These are phyloP conservation scores for Orbilia blumenaviensis DNA, from an alignment of 2,329 filamentous ascomycete species.

Conservation along the genomic window DNA sequence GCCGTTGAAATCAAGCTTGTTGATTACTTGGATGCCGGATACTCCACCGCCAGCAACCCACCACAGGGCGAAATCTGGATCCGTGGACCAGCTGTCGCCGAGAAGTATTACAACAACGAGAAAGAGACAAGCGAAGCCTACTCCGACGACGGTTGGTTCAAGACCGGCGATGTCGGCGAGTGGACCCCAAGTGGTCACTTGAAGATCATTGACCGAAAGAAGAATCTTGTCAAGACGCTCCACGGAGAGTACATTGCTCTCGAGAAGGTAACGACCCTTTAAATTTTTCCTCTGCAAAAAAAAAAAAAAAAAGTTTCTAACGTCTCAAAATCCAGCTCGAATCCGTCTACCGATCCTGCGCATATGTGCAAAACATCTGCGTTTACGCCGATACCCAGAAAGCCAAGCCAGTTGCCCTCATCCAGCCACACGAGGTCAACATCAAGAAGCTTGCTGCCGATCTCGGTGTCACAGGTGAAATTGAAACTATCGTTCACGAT, in stretches of 20 bases:
- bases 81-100: slow-evolving; percentile 77
- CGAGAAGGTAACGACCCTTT: slow-evolving; percentile 68
- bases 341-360: slow-evolving; percentile 82
- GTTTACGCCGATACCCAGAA: slow-evolving; percentile 80
- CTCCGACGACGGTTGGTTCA: slow-evolving; percentile 92
- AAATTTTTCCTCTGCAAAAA: too few relatives aligned
- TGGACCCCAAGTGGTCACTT: slow-evolving; percentile 82
- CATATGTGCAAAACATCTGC: slow-evolving; percentile 86
- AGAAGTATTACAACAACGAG: slow-evolving; percentile 83
- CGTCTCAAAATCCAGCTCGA: slow-evolving; percentile 70
- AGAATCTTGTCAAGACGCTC: slow-evolving; percentile 95
- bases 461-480: slow-evolving; percentile 69
- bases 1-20: slow-evolving; percentile 90
- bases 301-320: not conserved
- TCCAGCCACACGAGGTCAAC: slow-evolving; percentile 73
- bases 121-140: slow-evolving; percentile 82
- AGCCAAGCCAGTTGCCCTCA: slow-evolving; percentile 81
- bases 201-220: slow-evolving; percentile 91
- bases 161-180: slow-evolving; percentile 93
- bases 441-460: slow-evolving; percentile 70
- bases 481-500: slow-evolving; percentile 75
- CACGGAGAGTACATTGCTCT: slow-evolving; percentile 97
- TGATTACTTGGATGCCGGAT: slow-evolving; percentile 87
- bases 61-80: slow-evolving; percentile 92
- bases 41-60: slow-evolving; percentile 75